Conservation (phyloP, 164 flowering plant species). For the Chimonanthus praecox region DNA sequence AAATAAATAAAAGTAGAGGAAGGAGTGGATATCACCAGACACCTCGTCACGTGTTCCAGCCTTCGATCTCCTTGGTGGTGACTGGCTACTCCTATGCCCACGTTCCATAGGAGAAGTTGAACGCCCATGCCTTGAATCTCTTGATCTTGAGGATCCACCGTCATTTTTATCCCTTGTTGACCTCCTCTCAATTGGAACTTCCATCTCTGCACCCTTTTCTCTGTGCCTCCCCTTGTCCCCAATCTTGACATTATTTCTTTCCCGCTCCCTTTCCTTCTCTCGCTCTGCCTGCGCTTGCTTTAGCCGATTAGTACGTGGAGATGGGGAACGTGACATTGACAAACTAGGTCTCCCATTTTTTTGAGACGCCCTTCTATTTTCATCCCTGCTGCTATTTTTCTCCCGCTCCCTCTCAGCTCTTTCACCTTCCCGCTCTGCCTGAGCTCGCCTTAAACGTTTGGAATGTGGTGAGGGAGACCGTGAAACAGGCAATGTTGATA, state of each 20-base stretch:
- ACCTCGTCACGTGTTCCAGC: conserved; percentile 57
- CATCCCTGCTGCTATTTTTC: conserved; percentile 11
- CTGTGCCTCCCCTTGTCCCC: conserved; percentile 26
- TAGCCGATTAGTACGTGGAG: conserved; percentile 5
- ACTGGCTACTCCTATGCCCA: conserved; percentile 33
- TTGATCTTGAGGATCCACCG: conserved; percentile 37
- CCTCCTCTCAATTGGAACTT: conserved; percentile 33
- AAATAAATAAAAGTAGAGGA: background rate
- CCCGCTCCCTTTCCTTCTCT: conserved; percentile 8
- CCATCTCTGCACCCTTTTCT: conserved; percentile 30
- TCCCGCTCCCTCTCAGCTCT: conserved; percentile 21
- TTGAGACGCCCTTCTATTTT: background rate
- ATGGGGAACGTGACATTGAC: conserved; percentile 2
- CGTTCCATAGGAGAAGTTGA: conserved; percentile 51
- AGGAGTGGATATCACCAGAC: conserved; percentile 47
- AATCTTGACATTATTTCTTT: conserved; percentile 15
- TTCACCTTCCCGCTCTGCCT: conserved; percentile 33
- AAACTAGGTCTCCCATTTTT: background rate
- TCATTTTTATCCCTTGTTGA: conserved; percentile 35
- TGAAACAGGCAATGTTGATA: conserved; percentile 19
- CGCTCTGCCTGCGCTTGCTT: conserved; percentile 5
- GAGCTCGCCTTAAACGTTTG: conserved; percentile 39
- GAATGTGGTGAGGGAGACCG: conserved; percentile 57
- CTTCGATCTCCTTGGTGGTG: conserved; percentile 41
- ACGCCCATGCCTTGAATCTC: conserved; percentile 34